Percentiles rank a stretch among this genome's conserved stretches.
Evolutionary conservation across 768 basidiomycete genomes (phyloP).

Genomic region (Serendipita sp.): DNA sequence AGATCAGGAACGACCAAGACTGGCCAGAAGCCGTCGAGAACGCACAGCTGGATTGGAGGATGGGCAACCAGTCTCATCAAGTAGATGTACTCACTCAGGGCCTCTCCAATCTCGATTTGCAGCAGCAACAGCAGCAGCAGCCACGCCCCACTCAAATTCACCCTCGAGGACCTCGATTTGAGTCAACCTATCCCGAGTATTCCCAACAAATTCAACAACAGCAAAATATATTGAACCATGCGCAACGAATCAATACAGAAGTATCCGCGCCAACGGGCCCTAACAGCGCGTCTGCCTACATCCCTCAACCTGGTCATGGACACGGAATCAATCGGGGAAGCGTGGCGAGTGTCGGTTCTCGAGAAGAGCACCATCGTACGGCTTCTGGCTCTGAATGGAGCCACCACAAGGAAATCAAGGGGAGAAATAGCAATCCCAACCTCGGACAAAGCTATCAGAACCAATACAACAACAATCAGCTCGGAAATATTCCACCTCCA

Average conservation of each 20-base stretch:
- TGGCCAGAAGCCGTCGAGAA: background rate
- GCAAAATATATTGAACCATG: conserved; percentile 28
- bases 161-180: conserved; percentile 13
- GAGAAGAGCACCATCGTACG: conserved; percentile 19
- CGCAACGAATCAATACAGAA: conserved; percentile 46
- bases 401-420: conserved; percentile 41
- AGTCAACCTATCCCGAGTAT: conserved; percentile 9
- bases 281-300: conserved; percentile 33
- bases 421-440: conserved; percentile 53
- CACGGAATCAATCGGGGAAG: conserved; percentile 19
- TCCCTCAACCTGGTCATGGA: conserved; percentile 29
- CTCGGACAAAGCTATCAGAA: conserved; percentile 26
- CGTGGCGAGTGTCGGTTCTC: conserved; percentile 16
- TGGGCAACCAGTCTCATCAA: background rate
- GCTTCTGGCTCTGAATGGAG: conserved; percentile 36
- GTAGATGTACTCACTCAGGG: conserved; percentile 10
- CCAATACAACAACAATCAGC: conserved; percentile 13
- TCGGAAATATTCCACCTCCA: conserved; percentile 40
- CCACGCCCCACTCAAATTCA: conserved; percentile 20
- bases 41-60: background rate
- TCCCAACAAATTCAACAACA: conserved; percentile 22
- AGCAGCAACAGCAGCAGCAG: conserved; percentile 28
- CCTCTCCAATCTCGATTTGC: conserved; percentile 4
- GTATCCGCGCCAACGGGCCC: conserved; percentile 30
- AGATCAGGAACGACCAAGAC: background rate